phyloP scores from a whole-genome alignment of 2,329 filamentous ascomycete species.

The Colletotrichum echinochloae region DNA sequence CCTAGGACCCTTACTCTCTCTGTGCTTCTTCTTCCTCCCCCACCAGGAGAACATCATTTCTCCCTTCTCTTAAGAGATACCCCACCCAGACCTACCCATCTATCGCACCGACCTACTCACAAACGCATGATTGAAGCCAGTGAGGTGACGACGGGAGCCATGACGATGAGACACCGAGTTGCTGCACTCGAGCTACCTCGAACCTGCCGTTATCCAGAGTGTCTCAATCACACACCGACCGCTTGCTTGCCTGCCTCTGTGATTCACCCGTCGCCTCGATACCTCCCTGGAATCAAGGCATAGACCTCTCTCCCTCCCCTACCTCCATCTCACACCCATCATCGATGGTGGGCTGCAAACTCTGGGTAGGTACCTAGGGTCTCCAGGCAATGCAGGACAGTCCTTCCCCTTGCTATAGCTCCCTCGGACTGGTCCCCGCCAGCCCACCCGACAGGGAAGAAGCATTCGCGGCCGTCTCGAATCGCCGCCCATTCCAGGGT shows the following conservation, averaged over 20 bases:
- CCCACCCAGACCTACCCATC: background rate
- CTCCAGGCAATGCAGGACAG: slow-evolving; percentile 1
- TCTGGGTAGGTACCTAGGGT: slow-evolving; percentile 26
- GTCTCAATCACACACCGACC: slow-evolving; percentile 12
- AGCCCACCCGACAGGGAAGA: slow-evolving; percentile 33
- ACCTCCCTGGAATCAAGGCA: background rate
- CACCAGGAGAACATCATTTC: background rate
- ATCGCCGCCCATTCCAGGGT: slow-evolving; percentile 35
- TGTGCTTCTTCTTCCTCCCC: background rate
- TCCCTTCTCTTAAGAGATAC: background rate
- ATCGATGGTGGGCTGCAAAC: slow-evolving; percentile 31
- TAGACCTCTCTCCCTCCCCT: background rate
- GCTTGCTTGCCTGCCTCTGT: background rate
- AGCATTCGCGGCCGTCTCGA: slow-evolving; percentile 38
- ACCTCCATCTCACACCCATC: slow-evolving; percentile 23
- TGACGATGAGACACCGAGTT: slow-evolving; percentile 7
- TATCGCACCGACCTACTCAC: background rate
- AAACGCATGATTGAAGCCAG: slow-evolving; percentile 1
- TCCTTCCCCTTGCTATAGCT: slow-evolving; percentile 7
- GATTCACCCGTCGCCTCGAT: slow-evolving; percentile 1
- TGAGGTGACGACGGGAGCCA: background rate
- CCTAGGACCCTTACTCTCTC: slow-evolving; percentile 18
- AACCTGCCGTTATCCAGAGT: background rate
- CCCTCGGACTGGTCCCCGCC: slow-evolving; percentile 30
- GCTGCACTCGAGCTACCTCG: slow-evolving; percentile 9